Evolutionary conservation across 495 filamentous ascomycete genomes (phyloP).

Genomic region (Penicillium fimorum): DNA sequence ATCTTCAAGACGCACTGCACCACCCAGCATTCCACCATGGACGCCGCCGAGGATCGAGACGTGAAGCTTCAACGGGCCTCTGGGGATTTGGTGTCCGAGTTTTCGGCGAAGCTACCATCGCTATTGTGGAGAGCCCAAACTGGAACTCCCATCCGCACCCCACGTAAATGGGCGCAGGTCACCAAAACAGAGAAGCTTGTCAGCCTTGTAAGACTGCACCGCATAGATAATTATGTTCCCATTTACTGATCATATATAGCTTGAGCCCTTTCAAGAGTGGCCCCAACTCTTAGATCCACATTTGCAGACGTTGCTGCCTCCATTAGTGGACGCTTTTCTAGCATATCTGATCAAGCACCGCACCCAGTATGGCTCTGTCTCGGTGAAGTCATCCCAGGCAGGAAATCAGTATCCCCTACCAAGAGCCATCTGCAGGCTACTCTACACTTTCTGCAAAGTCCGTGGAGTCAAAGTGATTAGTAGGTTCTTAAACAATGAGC

Average conservation of each 20-base stretch:
- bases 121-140: constrained; percentile 44
- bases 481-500: constrained; percentile 85
- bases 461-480: constrained; percentile 89
- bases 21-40: constrained; percentile 34
- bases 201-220: constrained; percentile 35
- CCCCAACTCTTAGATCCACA: constrained; percentile 94
- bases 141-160: constrained; percentile 28
- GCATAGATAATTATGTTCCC: background rate
- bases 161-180: constrained; percentile 42
- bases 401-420: constrained; percentile 54
- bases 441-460: constrained; percentile 94
- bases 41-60: constrained; percentile 60
- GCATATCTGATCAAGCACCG: constrained; percentile 54
- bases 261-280: constrained; percentile 93
- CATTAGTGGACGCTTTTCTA: constrained; percentile 71
- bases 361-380: constrained; percentile 35
- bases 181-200: constrained; percentile 45
- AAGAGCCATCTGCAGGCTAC: constrained; percentile 68
- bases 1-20: constrained; percentile 6
- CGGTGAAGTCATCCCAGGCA: constrained; percentile 30
- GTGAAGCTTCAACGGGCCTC: constrained; percentile 72
- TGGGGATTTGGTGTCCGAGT: constrained; percentile 63
- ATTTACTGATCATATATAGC: constrained; percentile 38
- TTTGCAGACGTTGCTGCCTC: constrained; percentile 68
- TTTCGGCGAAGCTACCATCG: constrained; percentile 54